Percentiles rank a stretch among this genome's conserved stretches.
phyloP scores from a whole-genome alignment of 352 stramenopile species.

The Pythium dissotocum region DNA sequence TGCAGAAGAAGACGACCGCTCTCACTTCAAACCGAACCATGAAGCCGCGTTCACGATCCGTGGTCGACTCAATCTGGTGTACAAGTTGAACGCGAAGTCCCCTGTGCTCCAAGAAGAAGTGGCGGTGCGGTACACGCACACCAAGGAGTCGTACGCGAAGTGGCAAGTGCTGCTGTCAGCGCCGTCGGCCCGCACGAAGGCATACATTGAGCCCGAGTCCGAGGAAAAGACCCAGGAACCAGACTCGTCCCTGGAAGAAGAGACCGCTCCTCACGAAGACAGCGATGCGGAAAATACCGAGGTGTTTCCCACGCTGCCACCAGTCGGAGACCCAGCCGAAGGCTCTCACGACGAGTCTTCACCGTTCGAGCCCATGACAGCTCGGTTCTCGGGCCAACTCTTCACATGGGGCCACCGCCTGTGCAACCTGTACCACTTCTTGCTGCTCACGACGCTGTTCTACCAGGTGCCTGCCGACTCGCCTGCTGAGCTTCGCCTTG shows the following conservation, averaged over 20 bases:
- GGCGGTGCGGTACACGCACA: conserved; percentile 19
- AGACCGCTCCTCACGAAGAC: conserved; percentile 8
- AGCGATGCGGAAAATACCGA: not conserved
- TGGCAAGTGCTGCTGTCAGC: conserved; percentile 24
- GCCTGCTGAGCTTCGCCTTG: conserved; percentile 7
- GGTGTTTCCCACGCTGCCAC: not conserved
- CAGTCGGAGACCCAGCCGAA: not conserved
- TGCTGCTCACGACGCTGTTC: conserved; percentile 65
- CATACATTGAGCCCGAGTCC: conserved; percentile 20
- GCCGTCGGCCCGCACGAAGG: not conserved
- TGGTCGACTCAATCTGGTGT: conserved; percentile 17
- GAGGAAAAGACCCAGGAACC: conserved; percentile 28
- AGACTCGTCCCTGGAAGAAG: conserved; percentile 16
- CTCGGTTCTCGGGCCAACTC: conserved; percentile 34
- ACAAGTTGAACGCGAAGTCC: not conserved
- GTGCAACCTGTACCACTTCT: conserved; percentile 71
- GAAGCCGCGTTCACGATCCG: conserved; percentile 25
- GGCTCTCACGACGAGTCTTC: not conserved
- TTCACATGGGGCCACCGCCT: conserved; percentile 62
- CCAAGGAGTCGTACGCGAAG: conserved; percentile 10
- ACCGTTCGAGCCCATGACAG: conserved; percentile 27
- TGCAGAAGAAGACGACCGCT: conserved; percentile 10
- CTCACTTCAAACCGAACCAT: not conserved
- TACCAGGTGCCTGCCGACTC: conserved; percentile 40
- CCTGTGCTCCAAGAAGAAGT: conserved; percentile 8